Evolutionary conservation across 352 stramenopile genomes (phyloP), one percentile per base, ranked within the genome.

Genomic region (Phytopythium cucurbitacearum): DNA sequence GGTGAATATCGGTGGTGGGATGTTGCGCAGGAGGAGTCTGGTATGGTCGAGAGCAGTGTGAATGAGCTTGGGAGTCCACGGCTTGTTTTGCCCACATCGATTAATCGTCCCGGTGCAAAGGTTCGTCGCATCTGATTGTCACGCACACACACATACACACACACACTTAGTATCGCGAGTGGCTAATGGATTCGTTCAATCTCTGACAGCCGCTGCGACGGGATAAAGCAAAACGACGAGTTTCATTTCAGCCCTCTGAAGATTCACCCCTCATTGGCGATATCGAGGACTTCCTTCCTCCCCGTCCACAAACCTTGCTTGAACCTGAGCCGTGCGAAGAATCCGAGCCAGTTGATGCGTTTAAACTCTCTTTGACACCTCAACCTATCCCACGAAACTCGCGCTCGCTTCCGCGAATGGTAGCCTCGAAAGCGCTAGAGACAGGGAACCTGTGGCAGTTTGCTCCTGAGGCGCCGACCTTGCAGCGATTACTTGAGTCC

Each of bases 251-350:
- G 21, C 21, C 51, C 48, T 51, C 61, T 1, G 74, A 85, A 34
- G 63, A 82, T 48, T 69, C 62, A 2, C 66, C 78, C 4, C 51
- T 73, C 3, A 7, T 85, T 45, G 60, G 52, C 2, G 76, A 86
- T 43, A 82, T 89, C 43, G 77, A 90, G 51, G 80, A 91, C 37
- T 33, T 93, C 16, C 46, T 91, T 5, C 65, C 76, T 16, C 74
- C 75, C 7, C 64, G 64, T 16, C 81, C 76, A 8, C 64, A 71
- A 56, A 38, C 28, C 38, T 28, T 54, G 21, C 21, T 54, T 28
- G 48, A 49, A 64, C 37, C 40, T 53, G 16, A 43, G 50, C 5
- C 44, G 40, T 9, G 54, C 59, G 76, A 90, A 69, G 76, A 87
- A 41, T 79, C 73, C 3, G 53, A 76, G 21, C 64, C 60, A 2